Percentiles rank a stretch among this genome's conserved stretches.
These are phyloP conservation scores for Fusarium irregulare DNA, from an alignment of 2,329 filamentous ascomycete species.

Conservation along the genomic window DNA sequence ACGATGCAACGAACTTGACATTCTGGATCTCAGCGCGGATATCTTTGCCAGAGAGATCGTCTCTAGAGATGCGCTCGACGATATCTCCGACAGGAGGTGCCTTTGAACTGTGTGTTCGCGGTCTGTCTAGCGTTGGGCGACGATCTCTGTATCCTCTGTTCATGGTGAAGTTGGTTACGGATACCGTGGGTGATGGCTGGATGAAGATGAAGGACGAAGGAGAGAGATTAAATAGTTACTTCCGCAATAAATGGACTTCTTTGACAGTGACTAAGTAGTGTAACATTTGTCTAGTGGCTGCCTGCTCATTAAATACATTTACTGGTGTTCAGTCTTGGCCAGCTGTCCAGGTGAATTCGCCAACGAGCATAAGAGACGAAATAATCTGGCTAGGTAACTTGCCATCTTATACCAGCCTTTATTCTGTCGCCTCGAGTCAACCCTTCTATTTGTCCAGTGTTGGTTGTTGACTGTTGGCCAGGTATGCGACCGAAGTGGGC, in stretches of 20 bases:
- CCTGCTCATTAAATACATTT: constrained; percentile 34
- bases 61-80: constrained; percentile 34
- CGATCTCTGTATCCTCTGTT: neutral
- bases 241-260: neutral
- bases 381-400: neutral
- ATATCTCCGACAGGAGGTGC: constrained; percentile 41
- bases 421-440: neutral
- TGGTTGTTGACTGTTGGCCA: constrained; percentile 9
- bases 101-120: neutral
- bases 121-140: no score
- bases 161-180: neutral
- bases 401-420: neutral
- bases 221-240: neutral
- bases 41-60: neutral
- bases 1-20: constrained; percentile 58
- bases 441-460: neutral
- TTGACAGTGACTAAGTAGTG: neutral
- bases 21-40: constrained; percentile 48
- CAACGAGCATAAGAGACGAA: neutral
- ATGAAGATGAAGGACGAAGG: neutral
- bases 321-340: neutral
- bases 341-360: neutral
- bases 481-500: neutral
- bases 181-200: neutral
- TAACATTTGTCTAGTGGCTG: neutral